Conservation (phyloP, 768 basidiomycete species). For the Paxillus rubicundulus region DNA sequence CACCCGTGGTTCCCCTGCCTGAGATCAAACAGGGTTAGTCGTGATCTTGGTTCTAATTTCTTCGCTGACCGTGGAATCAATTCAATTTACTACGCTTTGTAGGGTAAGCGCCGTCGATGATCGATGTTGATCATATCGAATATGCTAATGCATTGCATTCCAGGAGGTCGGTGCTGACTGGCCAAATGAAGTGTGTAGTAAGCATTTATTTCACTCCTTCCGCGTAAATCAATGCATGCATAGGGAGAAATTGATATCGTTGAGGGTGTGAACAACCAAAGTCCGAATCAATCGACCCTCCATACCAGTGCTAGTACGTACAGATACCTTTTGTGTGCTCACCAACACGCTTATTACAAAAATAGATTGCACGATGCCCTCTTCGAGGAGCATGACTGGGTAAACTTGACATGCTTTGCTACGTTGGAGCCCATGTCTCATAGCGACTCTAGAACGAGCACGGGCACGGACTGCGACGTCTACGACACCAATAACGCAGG, state of each 20-base stretch:
- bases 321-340: neutral
- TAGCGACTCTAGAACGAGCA: constrained; percentile 10
- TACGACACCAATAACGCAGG: constrained; percentile 25
- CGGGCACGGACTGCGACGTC: constrained; percentile 25
- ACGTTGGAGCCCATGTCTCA: neutral
- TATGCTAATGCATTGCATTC: neutral
- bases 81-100: neutral
- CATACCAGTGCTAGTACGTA: constrained; percentile 26
- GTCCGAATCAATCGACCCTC: constrained; percentile 31
- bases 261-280: constrained; percentile 32
- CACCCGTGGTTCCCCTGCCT: neutral
- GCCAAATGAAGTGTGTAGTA: constrained; percentile 19
- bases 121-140: neutral
- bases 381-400: constrained; percentile 32
- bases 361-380: constrained; percentile 32
- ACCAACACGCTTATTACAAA: neutral
- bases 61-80: neutral
- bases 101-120: constrained; percentile 21
- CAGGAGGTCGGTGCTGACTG: constrained; percentile 29
- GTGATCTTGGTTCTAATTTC: neutral
- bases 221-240: neutral
- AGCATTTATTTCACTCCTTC: no score
- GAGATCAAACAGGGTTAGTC: constrained; percentile 20
- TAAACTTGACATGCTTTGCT: constrained; percentile 6
- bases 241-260: constrained; percentile 34